Evolutionary conservation across 768 basidiomycete species (phyloP), one percentile per base, ranked within the genome.

Genomic region (Leccinum boreale): DNA sequence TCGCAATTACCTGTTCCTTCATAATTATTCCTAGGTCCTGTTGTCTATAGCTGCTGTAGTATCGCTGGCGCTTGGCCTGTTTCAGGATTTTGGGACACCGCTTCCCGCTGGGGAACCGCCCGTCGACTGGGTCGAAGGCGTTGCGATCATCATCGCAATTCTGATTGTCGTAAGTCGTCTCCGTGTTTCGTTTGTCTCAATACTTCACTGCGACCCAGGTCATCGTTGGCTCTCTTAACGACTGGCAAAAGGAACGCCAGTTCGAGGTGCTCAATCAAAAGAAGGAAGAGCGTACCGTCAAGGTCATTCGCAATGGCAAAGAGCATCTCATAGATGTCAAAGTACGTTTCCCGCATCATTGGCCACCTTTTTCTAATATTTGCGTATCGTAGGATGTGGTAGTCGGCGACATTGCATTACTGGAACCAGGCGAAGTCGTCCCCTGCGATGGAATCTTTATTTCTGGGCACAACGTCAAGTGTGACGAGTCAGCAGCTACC

Each of bases 201-300:
- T 15, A 51, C 28, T 11, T 56, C n/a, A 63, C 28, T 17, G 17
- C n/a, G 23, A 35, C 29, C 2, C 59, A 90, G 88, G 87, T 92
- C 57, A 65, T 93, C 45, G 96, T 99, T 56, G 96, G 96, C 29
- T 94, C 94, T 12, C 63, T 98, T 46, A 98, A 98, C 67, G 97
- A 99, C 73, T 99, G 92, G 89, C 94, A 98, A 74, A 98, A 98
- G 74, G 97, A 99, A 73, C 86, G 87, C 2, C 97, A 98, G 74
- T 99, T 99, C 78, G 86, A 88, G 66, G 79, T 78, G 19, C 82
- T 99, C 44, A 98, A 98, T 67, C 91, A 90, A 64, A 90, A 95
- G 74, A 96, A 96, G 74, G 96, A 98, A 56, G 97, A 96, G 64
- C 90, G 97, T 26, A 84, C 81, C 5, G 85, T 94, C 64, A 94